Evolutionary conservation across 192 early-diverging fungal species (phyloP), one percentile per base, ranked within the genome.

Genomic region (Backusella sp.): DNA sequence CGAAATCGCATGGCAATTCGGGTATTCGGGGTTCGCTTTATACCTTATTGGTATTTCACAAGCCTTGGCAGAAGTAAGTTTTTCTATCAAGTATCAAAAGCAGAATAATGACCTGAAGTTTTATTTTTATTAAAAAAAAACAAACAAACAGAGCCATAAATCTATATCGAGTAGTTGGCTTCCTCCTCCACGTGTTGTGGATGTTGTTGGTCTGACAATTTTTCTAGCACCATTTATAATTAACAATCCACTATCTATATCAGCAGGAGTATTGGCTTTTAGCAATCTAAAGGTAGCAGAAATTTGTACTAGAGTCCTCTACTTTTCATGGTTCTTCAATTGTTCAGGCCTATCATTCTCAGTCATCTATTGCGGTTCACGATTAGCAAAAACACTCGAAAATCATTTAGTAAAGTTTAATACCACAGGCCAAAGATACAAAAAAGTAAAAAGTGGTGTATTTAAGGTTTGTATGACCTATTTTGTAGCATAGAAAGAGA

Each of bases 1-100:
- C 23, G 78, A 79, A 70, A 73, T 79, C 19, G 66, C 73, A 72
- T 79, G 78, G 78, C 73, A 79, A 44, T 75, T 53, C 59, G 78
- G 78, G 0, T 79, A 71, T 72, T 56, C 46, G 23, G 78, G 65
- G 2, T 79, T 68, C 52, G 68, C 73, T 15, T 56, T 79, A 0
- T 79, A 79, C 34, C 53, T 75, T 14, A 37, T 79, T 41, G 78
- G 78, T 21, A 79, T 79, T 75, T 73, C 73, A 39, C 78, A 75
- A 59, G 74, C 78, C 34, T 52, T 79, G n/a, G 66, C 78, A 59
- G 78, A 74, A 30, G 78, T 79, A 79, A 36, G 70, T 42, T 66
- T 41, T 56, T 11, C 23, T 23, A 23, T 23, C 8, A 8, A 2
- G 8, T 17, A 14, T 6, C 8, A 56, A 21, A 4, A 19, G n/a